Conservation (phyloP, 768 basidiomycete species). For the Coprinopsis strossmayeri region DNA sequence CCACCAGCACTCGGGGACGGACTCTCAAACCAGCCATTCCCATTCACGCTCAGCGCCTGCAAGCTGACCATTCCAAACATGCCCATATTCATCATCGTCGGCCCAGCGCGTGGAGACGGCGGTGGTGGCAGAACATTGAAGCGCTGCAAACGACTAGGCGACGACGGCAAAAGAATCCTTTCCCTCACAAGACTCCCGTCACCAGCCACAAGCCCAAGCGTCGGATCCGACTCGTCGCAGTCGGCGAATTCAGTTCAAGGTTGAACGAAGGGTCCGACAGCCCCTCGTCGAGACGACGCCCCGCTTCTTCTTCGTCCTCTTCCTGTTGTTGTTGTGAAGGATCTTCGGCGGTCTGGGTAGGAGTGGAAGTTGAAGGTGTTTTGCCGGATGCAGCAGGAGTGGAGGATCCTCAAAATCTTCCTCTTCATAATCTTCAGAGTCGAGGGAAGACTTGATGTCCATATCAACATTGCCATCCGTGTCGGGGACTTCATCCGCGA, state of each 20-base stretch:
- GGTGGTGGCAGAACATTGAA: conserved; percentile 12
- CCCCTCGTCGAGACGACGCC: conserved; percentile 19
- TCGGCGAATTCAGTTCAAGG: conserved; percentile 26
- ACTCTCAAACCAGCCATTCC: background rate
- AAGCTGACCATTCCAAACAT: background rate
- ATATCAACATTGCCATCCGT: conserved; percentile 14
- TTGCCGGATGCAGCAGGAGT: background rate
- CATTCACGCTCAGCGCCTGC: background rate
- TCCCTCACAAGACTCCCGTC: background rate
- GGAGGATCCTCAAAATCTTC: background rate
- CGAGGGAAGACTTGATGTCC: conserved; percentile 5
- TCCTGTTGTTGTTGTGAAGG: no score
- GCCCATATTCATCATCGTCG: conserved; percentile 4
- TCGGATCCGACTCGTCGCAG: conserved; percentile 5
- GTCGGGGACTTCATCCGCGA: conserved; percentile 20
- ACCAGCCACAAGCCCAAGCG: no score
- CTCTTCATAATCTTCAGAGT: conserved; percentile 5
- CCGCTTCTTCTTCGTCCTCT: background rate
- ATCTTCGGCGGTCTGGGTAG: no score
- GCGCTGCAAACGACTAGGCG: background rate
- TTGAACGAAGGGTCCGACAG: conserved; percentile 32
- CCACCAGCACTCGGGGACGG: background rate
- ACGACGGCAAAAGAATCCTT: conserved; percentile 3
- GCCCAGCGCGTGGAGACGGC: background rate
- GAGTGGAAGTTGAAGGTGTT: no score